Evolutionary conservation across 768 basidiomycete genomes (phyloP).

Genomic region (Boletus coccyginus): DNA sequence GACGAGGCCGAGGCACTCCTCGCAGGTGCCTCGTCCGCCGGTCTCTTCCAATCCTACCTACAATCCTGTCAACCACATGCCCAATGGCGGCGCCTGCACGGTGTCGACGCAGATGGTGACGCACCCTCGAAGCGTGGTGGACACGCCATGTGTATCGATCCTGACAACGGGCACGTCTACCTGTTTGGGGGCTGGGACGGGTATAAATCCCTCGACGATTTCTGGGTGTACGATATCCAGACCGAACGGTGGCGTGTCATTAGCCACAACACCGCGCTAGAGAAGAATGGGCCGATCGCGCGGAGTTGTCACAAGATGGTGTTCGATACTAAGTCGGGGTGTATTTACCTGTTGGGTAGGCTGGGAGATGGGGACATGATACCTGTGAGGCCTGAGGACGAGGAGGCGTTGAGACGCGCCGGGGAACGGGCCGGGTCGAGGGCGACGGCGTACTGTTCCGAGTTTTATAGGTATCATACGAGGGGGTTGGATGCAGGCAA

Average conservation of each 20-base stretch:
- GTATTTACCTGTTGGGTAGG: conserved; percentile 72
- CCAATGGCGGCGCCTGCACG: conserved; percentile 58
- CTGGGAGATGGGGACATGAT: conserved; percentile 54
- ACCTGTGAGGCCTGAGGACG: conserved; percentile 21
- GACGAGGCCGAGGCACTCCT: conserved; percentile 53
- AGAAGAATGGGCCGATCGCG: conserved; percentile 65
- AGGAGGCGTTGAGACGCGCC: conserved; percentile 19
- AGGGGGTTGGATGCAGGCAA: conserved; percentile 47
- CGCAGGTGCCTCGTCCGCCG: conserved; percentile 44
- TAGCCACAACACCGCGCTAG: conserved; percentile 50
- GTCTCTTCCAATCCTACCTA: conserved; percentile 63
- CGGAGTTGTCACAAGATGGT: conserved; percentile 82
- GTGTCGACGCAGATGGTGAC: conserved; percentile 61
- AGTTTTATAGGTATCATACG: conserved; percentile 68
- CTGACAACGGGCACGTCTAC: conserved; percentile 59
- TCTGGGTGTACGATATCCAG: conserved; percentile 69
- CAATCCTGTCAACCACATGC: conserved; percentile 53
- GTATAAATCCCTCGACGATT: conserved; percentile 67
- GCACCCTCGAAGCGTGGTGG: conserved; percentile 68
- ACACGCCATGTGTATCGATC: conserved; percentile 80
- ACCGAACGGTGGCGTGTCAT: conserved; percentile 61
- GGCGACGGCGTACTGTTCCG: conserved; percentile 47
- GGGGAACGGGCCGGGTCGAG: conserved; percentile 17
- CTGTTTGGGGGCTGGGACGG: conserved; percentile 83
- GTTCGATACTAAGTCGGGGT: conserved; percentile 67